These are phyloP conservation scores for Desmodesmus armatus DNA, from an alignment of 139 green algal species.

Conservation along the genomic window DNA sequence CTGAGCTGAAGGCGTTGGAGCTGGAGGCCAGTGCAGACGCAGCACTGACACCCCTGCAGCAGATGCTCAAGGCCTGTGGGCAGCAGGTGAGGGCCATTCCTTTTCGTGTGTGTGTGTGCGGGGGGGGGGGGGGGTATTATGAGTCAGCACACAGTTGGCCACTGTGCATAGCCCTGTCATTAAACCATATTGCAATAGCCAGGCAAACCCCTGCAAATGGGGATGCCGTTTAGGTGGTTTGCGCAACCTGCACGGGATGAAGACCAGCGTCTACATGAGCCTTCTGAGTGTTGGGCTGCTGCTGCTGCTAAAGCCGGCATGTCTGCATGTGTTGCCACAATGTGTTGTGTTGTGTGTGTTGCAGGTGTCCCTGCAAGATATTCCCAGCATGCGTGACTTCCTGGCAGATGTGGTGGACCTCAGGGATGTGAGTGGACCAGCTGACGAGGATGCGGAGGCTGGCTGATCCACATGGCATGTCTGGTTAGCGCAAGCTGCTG, in stretches of 20 bases:
- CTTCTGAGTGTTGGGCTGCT: too few relatives aligned
- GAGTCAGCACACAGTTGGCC: too few relatives aligned
- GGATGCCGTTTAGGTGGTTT: too few relatives aligned
- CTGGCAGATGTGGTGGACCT: constrained; percentile 65
- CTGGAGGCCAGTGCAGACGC: neutral
- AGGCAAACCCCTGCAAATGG: too few relatives aligned
- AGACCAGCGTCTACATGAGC: too few relatives aligned
- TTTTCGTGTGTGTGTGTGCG: too few relatives aligned
- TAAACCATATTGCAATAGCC: too few relatives aligned
- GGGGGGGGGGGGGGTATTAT: too few relatives aligned
- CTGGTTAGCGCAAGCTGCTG: neutral
- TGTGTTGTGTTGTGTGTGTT: neutral
- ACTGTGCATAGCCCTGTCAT: too few relatives aligned
- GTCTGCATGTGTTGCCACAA: neutral
- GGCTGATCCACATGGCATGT: neutral
- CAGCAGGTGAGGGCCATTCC: constrained; percentile 67
- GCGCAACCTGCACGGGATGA: too few relatives aligned
- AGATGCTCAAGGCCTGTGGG: constrained; percentile 77
- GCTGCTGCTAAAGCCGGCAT: too few relatives aligned
- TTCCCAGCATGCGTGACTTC: constrained; percentile 72
- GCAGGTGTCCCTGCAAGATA: constrained; percentile 27
- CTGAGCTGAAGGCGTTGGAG: constrained; percentile 7
- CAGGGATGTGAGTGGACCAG: constrained; percentile 41
- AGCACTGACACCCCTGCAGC: constrained; percentile 66
- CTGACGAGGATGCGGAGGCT: neutral